A percentile compares a stretch with the other conserved stretches of the same genome.
These are phyloP conservation scores for Phytophthora crassamura DNA, from an alignment of 352 stramenopile species.

Conservation along the genomic window DNA sequence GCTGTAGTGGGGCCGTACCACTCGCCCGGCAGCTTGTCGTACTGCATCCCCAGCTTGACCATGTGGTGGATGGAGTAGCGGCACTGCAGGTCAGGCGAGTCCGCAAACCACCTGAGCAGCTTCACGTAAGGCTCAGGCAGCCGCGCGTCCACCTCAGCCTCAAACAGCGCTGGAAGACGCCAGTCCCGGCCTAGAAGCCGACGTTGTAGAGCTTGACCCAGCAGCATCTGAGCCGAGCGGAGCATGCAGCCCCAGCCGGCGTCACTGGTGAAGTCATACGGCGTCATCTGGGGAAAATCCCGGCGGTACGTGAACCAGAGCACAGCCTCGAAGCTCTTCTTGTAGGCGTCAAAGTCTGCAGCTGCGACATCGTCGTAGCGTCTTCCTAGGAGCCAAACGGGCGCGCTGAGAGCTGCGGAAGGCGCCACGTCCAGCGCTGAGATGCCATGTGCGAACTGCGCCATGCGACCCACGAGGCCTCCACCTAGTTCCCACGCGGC, in stretches of 20 bases:
- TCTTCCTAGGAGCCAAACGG: slow-evolving; percentile 59
- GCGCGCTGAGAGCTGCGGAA: slow-evolving; percentile 38
- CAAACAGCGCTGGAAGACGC: slow-evolving; percentile 42
- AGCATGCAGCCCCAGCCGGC: slow-evolving; percentile 97
- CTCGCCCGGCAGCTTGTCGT: slow-evolving; percentile 92
- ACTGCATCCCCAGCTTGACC: slow-evolving; percentile 89
- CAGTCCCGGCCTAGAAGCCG: slow-evolving; percentile 70
- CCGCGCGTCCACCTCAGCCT: slow-evolving; percentile 33
- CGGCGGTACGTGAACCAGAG: slow-evolving; percentile 93
- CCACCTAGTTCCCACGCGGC: slow-evolving; percentile 49
- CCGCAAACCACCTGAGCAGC: slow-evolving; percentile 88
- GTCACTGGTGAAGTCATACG: slow-evolving; percentile 91
- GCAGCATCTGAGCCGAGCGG: slow-evolving; percentile 95
- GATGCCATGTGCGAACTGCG: slow-evolving; percentile 86
- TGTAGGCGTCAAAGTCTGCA: slow-evolving; percentile 58
- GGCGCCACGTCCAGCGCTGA: slow-evolving; percentile 66
- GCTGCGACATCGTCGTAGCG: slow-evolving; percentile 45
- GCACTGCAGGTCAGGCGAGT: slow-evolving; percentile 73
- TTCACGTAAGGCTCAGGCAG: slow-evolving; percentile 52
- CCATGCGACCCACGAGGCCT: slow-evolving; percentile 64
- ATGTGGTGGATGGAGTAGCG: slow-evolving; percentile 93
- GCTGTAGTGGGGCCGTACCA: slow-evolving; percentile 94
- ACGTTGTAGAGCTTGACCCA: slow-evolving; percentile 90
- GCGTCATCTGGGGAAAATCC: slow-evolving; percentile 87
- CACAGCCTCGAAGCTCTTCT: slow-evolving; percentile 65